phyloP scores from a whole-genome alignment of 257 asterid species.

The Solanum chaucha region DNA sequence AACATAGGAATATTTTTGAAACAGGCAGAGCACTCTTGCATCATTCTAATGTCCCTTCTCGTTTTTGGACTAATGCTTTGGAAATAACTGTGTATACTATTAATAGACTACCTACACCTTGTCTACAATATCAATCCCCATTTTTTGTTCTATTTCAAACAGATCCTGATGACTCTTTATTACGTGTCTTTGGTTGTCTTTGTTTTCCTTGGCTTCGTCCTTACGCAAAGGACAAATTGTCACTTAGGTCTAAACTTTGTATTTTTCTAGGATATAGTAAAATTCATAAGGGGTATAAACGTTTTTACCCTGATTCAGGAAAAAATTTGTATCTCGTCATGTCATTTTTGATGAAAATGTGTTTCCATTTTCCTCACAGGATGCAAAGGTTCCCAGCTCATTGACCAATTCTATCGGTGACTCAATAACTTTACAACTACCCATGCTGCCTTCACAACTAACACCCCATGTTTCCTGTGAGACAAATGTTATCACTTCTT shows the following conservation, averaged over 20 bases:
- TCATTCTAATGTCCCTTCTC: neutral
- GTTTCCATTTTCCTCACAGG: neutral
- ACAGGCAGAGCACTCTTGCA: neutral
- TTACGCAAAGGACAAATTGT: neutral
- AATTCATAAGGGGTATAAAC: neutral
- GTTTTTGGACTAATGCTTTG: neutral
- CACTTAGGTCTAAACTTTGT: neutral
- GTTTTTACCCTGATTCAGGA: neutral
- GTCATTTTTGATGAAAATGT: neutral
- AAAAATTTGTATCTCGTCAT: neutral
- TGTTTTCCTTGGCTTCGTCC: neutral
- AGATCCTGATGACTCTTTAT: neutral
- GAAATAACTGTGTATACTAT: neutral
- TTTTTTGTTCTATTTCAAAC: neutral
- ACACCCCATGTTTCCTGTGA: neutral
- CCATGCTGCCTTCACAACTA: neutral
- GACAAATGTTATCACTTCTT: neutral
- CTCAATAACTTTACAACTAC: neutral
- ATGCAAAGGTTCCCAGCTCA: neutral
- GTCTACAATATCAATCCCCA: neutral
- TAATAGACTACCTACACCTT: neutral
- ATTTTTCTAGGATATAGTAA: neutral
- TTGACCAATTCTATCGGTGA: neutral
- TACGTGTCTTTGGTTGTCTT: neutral
- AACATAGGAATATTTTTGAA: neutral